Percentiles rank a stretch among this genome's conserved stretches.
Conservation (phyloP, 768 basidiomycete genomes). For the Harrya chromipes region DNA sequence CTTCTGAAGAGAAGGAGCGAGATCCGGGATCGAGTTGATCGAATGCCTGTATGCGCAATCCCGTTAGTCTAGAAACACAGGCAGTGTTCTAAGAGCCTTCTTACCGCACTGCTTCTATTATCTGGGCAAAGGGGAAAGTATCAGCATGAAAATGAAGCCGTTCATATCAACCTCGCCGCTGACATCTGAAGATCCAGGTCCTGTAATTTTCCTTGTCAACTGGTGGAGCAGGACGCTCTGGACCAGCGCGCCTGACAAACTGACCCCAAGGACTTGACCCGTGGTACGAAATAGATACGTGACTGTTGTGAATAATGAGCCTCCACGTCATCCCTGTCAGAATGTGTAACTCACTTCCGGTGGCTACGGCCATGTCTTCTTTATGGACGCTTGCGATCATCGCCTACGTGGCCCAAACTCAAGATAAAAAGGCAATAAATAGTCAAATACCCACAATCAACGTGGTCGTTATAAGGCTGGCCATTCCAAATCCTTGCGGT, state of each 20-base stretch:
- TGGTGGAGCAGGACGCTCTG: slow-evolving; percentile 75
- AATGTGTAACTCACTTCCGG: slow-evolving; percentile 65
- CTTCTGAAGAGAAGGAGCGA: slow-evolving; percentile 51
- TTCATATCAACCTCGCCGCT: slow-evolving; percentile 35
- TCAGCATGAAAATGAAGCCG: slow-evolving; percentile 17
- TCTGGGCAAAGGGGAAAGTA: slow-evolving; percentile 40
- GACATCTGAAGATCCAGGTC: slow-evolving; percentile 70
- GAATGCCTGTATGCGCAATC: slow-evolving; percentile 50
- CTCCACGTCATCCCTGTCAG: slow-evolving; percentile 1
- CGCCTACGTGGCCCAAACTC: slow-evolving; percentile 47
- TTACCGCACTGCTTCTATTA: slow-evolving; percentile 70
- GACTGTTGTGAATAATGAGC: slow-evolving; percentile 46
- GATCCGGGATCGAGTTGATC: slow-evolving; percentile 63
- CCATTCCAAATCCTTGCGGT: slow-evolving; percentile 82
- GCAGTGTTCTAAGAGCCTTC: slow-evolving; percentile 13
- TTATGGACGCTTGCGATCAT: slow-evolving; percentile 81
- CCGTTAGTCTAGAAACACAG: slow-evolving; percentile 13
- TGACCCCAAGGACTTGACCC: slow-evolving; percentile 94
- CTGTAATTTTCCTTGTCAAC: slow-evolving; percentile 71
- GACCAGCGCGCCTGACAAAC: slow-evolving; percentile 77
- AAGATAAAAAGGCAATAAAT: slow-evolving; percentile 5
- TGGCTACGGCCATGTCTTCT: slow-evolving; percentile 84
- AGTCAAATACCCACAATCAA: slow-evolving; percentile 59
- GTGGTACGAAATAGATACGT: slow-evolving; percentile 92
- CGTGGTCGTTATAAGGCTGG: slow-evolving; percentile 81